Conservation (phyloP, 805 yeast species). For the Wickerhamiella sorbophila region DNA sequence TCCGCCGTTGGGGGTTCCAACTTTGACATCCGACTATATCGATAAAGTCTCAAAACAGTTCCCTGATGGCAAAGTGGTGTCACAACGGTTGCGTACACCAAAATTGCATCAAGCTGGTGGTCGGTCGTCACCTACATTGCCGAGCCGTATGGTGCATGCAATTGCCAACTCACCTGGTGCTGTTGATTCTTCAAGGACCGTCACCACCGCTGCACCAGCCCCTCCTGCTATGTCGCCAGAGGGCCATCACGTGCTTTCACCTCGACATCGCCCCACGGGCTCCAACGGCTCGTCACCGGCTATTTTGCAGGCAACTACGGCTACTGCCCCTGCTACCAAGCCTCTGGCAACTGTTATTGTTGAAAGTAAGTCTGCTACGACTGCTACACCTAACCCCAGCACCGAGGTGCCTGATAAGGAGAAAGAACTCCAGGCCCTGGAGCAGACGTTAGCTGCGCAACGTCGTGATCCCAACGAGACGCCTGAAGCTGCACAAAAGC, state of each 20-base stretch:
- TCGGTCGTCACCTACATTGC: constrained; percentile 10
- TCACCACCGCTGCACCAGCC: constrained; percentile 20
- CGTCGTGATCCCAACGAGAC: constrained; percentile 5
- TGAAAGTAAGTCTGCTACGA: constrained; percentile 4
- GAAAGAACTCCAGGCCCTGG: constrained; percentile 16
- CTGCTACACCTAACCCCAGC: constrained; percentile 4
- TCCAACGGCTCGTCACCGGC: constrained; percentile 20
- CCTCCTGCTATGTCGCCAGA: background rate
- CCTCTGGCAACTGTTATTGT: constrained; percentile 1
- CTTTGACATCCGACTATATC: constrained; percentile 17
- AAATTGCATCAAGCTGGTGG: no score
- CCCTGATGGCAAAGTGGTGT: constrained; percentile 11
- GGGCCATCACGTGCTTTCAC: background rate
- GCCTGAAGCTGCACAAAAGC: constrained; percentile 21
- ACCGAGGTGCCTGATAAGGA: constrained; percentile 15
- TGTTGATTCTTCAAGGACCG: constrained; percentile 30
- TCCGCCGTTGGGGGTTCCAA: constrained; percentile 30
- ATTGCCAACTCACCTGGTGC: constrained; percentile 20
- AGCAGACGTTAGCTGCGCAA: constrained; percentile 5
- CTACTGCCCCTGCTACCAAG: constrained; percentile 9
- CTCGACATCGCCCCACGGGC: constrained; percentile 16
- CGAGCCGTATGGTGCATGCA: constrained; percentile 7
- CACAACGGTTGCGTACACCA: no score
- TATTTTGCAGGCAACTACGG: constrained; percentile 16
- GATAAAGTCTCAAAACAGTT: constrained; percentile 2